Evolutionary conservation across 345 rosid genomes (phyloP).

Genomic region (Lepidium africanum): DNA sequence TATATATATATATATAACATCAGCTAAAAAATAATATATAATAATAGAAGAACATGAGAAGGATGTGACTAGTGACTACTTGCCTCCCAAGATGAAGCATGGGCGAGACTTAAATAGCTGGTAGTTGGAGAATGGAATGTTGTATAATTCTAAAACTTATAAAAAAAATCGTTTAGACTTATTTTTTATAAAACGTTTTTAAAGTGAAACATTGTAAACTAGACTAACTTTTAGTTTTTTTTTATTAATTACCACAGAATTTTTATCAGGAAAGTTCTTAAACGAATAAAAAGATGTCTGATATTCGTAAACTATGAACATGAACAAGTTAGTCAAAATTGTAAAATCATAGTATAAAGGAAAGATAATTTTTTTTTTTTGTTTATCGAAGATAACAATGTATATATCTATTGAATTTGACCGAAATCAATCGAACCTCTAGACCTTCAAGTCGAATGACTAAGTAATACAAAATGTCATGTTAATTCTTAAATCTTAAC

Average conservation of each 20-base stretch:
- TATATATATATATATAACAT: too few species aligned
- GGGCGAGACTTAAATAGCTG: background rate
- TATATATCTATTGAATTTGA: background rate
- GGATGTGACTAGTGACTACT: too few species aligned
- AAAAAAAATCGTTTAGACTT: background rate
- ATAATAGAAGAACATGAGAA: too few species aligned
- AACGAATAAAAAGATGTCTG: too few species aligned
- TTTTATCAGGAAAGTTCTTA: background rate
- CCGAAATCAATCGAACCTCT: background rate
- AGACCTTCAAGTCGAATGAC: background rate
- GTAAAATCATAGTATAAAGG: too few species aligned
- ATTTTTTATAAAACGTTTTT: too few species aligned
- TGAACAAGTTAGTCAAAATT: too few species aligned
- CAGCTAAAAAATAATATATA: too few species aligned
- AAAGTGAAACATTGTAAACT: background rate
- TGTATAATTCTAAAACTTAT: background rate
- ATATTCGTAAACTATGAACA: too few species aligned
- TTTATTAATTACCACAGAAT: background rate
- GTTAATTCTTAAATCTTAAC: background rate
- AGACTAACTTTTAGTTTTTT: background rate
- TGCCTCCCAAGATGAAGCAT: too few species aligned
- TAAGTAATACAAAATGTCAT: background rate
- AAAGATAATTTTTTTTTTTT: too few species aligned
- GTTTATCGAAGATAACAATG: too few species aligned
- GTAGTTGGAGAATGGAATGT: conserved; percentile 11